A percentile compares a stretch with the other conserved stretches of the same genome.
phyloP scores from a whole-genome alignment of 805 yeast genomes.

The Kazachstania africana region DNA sequence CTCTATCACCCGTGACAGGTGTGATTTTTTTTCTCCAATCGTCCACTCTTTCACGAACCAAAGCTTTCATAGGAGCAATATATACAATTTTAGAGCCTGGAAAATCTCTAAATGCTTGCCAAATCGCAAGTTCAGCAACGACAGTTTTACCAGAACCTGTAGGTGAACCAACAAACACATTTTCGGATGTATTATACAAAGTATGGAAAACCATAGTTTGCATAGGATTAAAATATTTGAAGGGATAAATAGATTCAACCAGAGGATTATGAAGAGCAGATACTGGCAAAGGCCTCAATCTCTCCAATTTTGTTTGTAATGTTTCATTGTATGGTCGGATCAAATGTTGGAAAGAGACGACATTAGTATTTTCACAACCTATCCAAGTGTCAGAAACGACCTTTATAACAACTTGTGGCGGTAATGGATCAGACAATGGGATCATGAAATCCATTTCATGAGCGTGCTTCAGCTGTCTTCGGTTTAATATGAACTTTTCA shows the following conservation, averaged over 20 bases:
- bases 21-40: constrained; percentile 68
- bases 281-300: constrained; percentile 77
- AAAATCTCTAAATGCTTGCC: constrained; percentile 83
- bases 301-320: constrained; percentile 65
- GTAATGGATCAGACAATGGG: constrained; percentile 81
- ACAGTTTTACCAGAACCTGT: constrained; percentile 98
- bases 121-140: constrained; percentile 91
- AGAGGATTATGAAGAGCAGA: constrained; percentile 61
- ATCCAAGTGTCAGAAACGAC: constrained; percentile 81
- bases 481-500: constrained; percentile 64
- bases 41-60: constrained; percentile 93
- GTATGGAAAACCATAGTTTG: constrained; percentile 95
- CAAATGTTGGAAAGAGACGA: constrained; percentile 81
- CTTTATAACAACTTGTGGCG: constrained; percentile 74
- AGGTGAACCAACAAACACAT: constrained; percentile 91
- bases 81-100: constrained; percentile 83
- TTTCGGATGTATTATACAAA: constrained; percentile 63
- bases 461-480: constrained; percentile 37
- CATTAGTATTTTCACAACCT: constrained; percentile 65
- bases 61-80: constrained; percentile 87
- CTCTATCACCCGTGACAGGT: constrained; percentile 87
- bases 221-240: constrained; percentile 93
- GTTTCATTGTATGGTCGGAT: constrained; percentile 84
- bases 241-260: constrained; percentile 62
- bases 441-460: constrained; percentile 87